Evolutionary conservation across 352 stramenopile species (phyloP).

Genomic region (Pseudoperonospora humuli): DNA sequence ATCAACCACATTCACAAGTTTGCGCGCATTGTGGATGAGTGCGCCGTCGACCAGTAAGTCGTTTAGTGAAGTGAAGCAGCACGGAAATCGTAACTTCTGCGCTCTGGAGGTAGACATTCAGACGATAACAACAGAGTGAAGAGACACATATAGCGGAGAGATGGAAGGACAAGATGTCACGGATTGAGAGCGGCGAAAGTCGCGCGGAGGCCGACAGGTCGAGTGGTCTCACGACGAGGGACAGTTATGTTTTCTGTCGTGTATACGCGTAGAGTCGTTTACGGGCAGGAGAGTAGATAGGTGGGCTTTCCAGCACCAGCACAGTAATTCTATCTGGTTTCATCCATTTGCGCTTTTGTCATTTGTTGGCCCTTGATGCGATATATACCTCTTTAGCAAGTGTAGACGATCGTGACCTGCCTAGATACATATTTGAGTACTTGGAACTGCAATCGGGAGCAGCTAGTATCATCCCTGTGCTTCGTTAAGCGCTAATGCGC

Average conservation of each 20-base stretch:
- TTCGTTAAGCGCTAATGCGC: slow-evolving; percentile 24
- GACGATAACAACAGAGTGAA: slow-evolving; percentile 6
- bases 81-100: slow-evolving; percentile 17
- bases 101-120: slow-evolving; percentile 3
- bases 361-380: slow-evolving; percentile 4
- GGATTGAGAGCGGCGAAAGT: slow-evolving; percentile 6
- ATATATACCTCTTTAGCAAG: no score
- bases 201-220: slow-evolving; percentile 7
- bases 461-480: slow-evolving; percentile 9
- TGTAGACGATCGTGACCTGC: not conserved
- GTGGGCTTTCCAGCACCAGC: slow-evolving; percentile 17
- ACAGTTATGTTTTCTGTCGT: slow-evolving; percentile 15
- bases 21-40: slow-evolving; percentile 81
- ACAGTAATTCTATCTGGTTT: slow-evolving; percentile 21
- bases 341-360: slow-evolving; percentile 16
- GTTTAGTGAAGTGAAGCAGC: slow-evolving; percentile 6
- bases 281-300: slow-evolving; percentile 27
- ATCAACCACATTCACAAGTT: slow-evolving; percentile 86
- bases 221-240: slow-evolving; percentile 7
- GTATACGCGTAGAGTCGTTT: slow-evolving; percentile 13
- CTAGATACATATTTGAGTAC: not conserved
- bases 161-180: slow-evolving; percentile 19
- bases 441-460: not conserved
- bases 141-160: slow-evolving; percentile 9
- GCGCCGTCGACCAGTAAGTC: slow-evolving; percentile 44